Conservation (phyloP, 148 eudicot genomes). For the Limonium bicolor region DNA sequence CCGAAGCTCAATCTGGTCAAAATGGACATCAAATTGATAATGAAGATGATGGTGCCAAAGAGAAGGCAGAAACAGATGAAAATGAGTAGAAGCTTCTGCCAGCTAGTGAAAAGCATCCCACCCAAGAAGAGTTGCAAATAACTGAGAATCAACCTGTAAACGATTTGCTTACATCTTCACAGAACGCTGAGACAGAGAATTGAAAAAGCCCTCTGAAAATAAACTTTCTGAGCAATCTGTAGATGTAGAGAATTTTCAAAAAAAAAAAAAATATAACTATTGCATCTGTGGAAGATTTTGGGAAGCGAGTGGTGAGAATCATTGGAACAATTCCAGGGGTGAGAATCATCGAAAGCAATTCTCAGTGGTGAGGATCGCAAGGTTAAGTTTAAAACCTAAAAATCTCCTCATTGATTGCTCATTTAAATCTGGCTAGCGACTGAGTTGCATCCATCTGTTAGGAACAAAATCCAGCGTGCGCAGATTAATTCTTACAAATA, state of each 20-base stretch:
- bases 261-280: constrained; percentile 13
- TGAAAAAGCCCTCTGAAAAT: constrained; percentile 14
- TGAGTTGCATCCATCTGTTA: too few relatives aligned
- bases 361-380: too few relatives aligned
- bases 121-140: constrained; percentile 13
- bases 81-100: too few relatives aligned
- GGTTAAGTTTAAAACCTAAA: too few relatives aligned
- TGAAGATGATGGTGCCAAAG: constrained; percentile 11
- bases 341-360: too few relatives aligned
- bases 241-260: neutral
- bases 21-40: constrained; percentile 34
- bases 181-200: constrained; percentile 14
- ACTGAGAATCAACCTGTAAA: constrained; percentile 9
- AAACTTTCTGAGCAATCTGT: constrained; percentile 7
- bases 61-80: constrained; percentile 14
- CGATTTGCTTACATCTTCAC: constrained; percentile 7
- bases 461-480: too few relatives aligned
- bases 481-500: too few relatives aligned
- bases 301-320: too few relatives aligned
- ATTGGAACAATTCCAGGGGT: too few relatives aligned
- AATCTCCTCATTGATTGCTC: too few relatives aligned
- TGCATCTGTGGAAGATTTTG: constrained; percentile 20
- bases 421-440: too few relatives aligned
- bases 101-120: constrained; percentile 13
- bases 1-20: constrained; percentile 19